Evolutionary conservation across 2,329 filamentous ascomycete species (phyloP), one percentile per base, ranked within the genome.

Genomic region (Diplodia mutila): DNA sequence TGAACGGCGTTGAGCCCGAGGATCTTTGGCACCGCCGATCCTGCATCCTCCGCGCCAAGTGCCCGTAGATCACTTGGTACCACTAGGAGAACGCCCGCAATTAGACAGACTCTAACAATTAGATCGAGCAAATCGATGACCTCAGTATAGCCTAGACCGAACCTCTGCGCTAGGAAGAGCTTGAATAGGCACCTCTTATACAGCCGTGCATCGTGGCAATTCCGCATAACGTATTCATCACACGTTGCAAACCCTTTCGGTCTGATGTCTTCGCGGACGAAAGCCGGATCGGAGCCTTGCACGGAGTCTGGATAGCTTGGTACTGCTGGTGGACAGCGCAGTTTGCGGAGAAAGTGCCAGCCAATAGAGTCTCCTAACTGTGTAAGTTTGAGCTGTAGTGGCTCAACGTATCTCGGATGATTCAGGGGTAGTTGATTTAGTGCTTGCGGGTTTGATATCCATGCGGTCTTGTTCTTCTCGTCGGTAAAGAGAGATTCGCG

Each of bases 381-480:
- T n/a, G 55, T 12, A 11, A 34, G 16, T n/a, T 14, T 21, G 42
- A 21, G n/a, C 37, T 23, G 37, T 18, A 54, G 29, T 6, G 29
- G 5, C 61, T 25, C 14, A 29, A 61, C 14, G 5, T 68, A 37
- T 69, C 71, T n/a, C 67, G 9, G 77, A 61, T 23, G 78, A 63
- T 9, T 27, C 8, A 73, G 29, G 2, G 74, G 69, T 4, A 91
- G 76, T 1, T 87, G 71, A 18, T 32, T 61, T 27, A 67, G 7
- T 12, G 25, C 3, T 14, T 86, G 80, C 0, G 85, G 84, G 14
- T 82, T 82, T 6, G 87, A 86, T 11, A 89, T 77, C 78, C 81
- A 85, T 8, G 90, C 75, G 0, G 88, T 91, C 48, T 81, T 79
- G 70, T 84, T 89, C 68, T 88, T 87, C 53, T 85, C 80, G 27